Conservation (phyloP, 176 grass and related monocot species). For the Areca catechu region DNA sequence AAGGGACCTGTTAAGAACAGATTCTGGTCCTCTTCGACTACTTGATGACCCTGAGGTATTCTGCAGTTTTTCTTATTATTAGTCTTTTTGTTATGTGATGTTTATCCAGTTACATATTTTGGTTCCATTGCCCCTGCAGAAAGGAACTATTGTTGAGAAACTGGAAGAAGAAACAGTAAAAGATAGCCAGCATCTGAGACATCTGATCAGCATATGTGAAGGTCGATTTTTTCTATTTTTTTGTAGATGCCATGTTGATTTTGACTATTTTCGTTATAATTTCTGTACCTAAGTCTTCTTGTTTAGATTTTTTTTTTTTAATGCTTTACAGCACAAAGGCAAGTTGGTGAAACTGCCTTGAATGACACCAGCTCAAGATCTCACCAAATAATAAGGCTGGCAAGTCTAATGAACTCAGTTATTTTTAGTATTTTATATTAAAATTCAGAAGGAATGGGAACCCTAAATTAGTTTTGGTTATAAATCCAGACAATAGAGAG, state of each 20-base stretch:
- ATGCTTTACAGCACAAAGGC: conserved; percentile 75
- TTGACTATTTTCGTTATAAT: neutral
- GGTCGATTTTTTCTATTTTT: conserved; percentile 22
- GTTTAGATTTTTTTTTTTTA: neutral
- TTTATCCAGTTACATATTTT: conserved; percentile 11
- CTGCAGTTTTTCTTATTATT: neutral
- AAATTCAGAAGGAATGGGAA: no score
- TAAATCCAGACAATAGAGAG: conserved; percentile 62
- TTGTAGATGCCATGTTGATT: neutral
- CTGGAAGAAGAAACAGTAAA: conserved; percentile 77
- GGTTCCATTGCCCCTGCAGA: conserved; percentile 36
- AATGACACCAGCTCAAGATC: conserved; percentile 95
- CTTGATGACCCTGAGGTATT: conserved; percentile 96
- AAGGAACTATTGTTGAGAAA: conserved; percentile 91
- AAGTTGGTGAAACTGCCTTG: conserved; percentile 90
- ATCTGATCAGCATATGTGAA: conserved; percentile 86
- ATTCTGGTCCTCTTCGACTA: conserved; percentile 74
- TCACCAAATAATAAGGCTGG: conserved; percentile 99
- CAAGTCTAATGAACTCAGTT: conserved; percentile 6
- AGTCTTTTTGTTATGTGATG: neutral
- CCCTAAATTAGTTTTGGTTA: no score
- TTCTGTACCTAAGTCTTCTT: neutral
- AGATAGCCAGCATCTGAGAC: conserved; percentile 70
- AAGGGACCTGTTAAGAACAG: conserved; percentile 83
- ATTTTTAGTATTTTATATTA: no score